These are phyloP conservation scores for Xylaria sp. DNA, from an alignment of 2,329 filamentous ascomycete genomes.

Conservation along the genomic window DNA sequence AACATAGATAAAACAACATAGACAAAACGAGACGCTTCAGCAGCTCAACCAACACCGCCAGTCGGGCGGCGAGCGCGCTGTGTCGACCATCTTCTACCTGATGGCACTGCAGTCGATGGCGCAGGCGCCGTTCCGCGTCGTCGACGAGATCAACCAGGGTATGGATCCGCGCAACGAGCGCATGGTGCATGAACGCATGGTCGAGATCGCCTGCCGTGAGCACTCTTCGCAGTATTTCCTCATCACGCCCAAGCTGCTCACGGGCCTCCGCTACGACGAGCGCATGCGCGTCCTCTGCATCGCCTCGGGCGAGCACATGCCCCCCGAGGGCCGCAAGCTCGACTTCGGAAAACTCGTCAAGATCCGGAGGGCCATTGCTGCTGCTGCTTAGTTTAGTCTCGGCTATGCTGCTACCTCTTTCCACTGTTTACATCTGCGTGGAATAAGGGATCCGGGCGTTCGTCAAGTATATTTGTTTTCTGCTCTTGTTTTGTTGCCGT, in stretches of 20 bases:
- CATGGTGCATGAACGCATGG: constrained; percentile 97
- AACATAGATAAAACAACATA: constrained; percentile 48
- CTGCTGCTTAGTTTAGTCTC: constrained; percentile 37
- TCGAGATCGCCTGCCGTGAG: constrained; percentile 92
- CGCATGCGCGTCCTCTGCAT: constrained; percentile 96
- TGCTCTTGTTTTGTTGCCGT: background rate
- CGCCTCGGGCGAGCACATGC: constrained; percentile 83
- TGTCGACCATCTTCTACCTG: constrained; percentile 98
- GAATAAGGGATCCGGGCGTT: background rate
- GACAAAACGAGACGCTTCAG: constrained; percentile 83
- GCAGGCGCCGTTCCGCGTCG: constrained; percentile 94
- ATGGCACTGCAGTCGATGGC: constrained; percentile 97
- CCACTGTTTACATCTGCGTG: background rate
- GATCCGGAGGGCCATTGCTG: constrained; percentile 50
- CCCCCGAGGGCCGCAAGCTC: constrained; percentile 61
- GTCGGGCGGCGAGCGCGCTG: constrained; percentile 93
- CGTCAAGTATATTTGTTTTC: background rate
- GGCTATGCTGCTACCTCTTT: background rate
- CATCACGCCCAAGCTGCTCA: constrained; percentile 94
- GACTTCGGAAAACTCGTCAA: constrained; percentile 60
- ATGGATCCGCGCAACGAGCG: constrained; percentile 99
- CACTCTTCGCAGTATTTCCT: constrained; percentile 90
- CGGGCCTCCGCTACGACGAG: constrained; percentile 83
- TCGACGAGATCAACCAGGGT: constrained; percentile 99
- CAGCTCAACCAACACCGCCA: constrained; percentile 91